Percentiles rank a stretch among this genome's conserved stretches.
Evolutionary conservation across 495 filamentous ascomycete species (phyloP).

Genomic region (Letharia columbiana): DNA sequence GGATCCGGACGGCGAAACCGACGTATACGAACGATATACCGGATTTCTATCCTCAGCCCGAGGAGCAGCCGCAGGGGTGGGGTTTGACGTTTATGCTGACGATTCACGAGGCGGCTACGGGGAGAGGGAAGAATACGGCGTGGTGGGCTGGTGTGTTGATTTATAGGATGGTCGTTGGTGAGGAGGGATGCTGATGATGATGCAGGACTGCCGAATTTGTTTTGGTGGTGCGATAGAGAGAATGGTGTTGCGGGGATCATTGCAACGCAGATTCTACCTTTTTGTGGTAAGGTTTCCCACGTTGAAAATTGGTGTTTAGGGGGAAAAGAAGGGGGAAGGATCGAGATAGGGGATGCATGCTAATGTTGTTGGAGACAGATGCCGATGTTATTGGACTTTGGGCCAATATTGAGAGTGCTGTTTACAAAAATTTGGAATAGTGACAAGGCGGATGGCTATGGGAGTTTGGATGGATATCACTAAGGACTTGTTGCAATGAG

Average conservation of each 20-base stretch:
- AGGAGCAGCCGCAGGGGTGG: conserved; percentile 49
- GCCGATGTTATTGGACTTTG: conserved; percentile 35
- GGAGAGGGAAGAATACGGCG: conserved; percentile 39
- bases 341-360: not conserved
- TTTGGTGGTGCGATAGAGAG: conserved; percentile 54
- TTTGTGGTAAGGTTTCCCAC: conserved; percentile 27
- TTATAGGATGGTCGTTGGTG: not conserved
- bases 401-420: conserved; percentile 31
- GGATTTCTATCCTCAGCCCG: conserved; percentile 42
- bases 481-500: conserved; percentile 5
- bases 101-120: conserved; percentile 36
- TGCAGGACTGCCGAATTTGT: conserved; percentile 47
- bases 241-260: conserved; percentile 51
- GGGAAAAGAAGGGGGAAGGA: not conserved
- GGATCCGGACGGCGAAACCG: conserved; percentile 41
- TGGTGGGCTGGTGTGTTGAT: conserved; percentile 38
- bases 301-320: not conserved
- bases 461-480: conserved; percentile 9
- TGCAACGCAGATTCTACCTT: conserved; percentile 51
- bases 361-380: conserved; percentile 24
- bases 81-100: conserved; percentile 50
- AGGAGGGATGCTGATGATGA: not conserved
- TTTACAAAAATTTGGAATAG: conserved; percentile 26
- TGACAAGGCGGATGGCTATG: not conserved
- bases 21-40: conserved; percentile 39